Percentiles rank a stretch among this genome's conserved stretches.
Evolutionary conservation across 1,284 basidiomycete genomes (phyloP).

Genomic region (Hortiboletus rubellus): DNA sequence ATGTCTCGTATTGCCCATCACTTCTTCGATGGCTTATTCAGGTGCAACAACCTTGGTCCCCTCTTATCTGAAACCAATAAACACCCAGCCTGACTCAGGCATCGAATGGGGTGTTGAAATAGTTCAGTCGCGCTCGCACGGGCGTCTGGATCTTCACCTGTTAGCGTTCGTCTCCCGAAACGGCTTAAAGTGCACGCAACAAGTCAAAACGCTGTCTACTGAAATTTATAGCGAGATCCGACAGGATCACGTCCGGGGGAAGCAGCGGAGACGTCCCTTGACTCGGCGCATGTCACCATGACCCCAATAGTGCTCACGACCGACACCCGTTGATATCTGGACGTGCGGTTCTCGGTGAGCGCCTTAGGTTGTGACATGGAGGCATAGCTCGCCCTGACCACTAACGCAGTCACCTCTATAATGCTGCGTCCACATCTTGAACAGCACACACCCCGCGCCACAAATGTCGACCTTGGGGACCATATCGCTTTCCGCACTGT

Average conservation of each 20-base stretch:
- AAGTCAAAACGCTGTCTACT: constrained; percentile 85
- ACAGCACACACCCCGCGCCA: constrained; percentile 91
- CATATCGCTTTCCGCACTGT: constrained; percentile 56
- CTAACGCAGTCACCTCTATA: constrained; percentile 76
- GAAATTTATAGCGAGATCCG: constrained; percentile 79
- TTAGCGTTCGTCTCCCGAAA: not conserved
- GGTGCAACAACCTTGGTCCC: too few relatives aligned
- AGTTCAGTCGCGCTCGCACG: constrained; percentile 86
- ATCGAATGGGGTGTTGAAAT: constrained; percentile 75
- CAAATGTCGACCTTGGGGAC: constrained; percentile 94
- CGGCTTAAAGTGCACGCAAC: constrained; percentile 42
- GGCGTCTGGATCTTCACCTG: constrained; percentile 67
- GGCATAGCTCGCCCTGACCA: constrained; percentile 71
- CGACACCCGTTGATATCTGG: not conserved
- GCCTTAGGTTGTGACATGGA: not conserved
- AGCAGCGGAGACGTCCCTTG: constrained; percentile 61
- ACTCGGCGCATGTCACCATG: not conserved
- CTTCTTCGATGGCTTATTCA: constrained; percentile 9
- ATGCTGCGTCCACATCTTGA: constrained; percentile 90
- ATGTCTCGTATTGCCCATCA: constrained; percentile 29
- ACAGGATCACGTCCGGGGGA: constrained; percentile 64
- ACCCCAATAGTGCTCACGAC: not conserved
- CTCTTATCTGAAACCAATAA: constrained; percentile 48
- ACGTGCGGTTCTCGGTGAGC: too few relatives aligned
- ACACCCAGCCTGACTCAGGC: constrained; percentile 73